Conservation (phyloP, 345 rosid genomes). For the Orychophragmus violaceus region DNA sequence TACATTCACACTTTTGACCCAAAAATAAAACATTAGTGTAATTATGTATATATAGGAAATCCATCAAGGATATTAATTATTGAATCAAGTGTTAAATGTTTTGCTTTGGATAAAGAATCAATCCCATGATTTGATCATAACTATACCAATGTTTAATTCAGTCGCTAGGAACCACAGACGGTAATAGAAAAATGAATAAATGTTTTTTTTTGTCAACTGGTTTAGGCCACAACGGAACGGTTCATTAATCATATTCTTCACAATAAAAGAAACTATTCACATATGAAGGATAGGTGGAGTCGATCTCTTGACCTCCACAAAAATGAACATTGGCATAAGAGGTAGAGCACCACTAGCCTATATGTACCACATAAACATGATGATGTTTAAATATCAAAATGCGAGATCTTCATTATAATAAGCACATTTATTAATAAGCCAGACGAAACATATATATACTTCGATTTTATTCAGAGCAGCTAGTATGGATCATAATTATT, state of each 20-base stretch:
- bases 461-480: constrained; percentile 9
- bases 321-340: too few relatives aligned
- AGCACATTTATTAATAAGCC: neutral
- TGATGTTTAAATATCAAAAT: neutral
- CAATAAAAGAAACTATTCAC: too few relatives aligned
- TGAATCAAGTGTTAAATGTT: neutral
- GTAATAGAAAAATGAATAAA: neutral
- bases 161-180: neutral
- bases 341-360: too few relatives aligned
- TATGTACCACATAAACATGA: too few relatives aligned
- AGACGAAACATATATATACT: neutral
- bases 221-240: too few relatives aligned
- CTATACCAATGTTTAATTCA: neutral
- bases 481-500: neutral
- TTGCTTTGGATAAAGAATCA: neutral
- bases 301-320: too few relatives aligned
- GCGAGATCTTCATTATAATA: neutral
- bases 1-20: too few relatives aligned
- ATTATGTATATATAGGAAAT: neutral
- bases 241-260: too few relatives aligned
- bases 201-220: too few relatives aligned
- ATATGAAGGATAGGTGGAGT: too few relatives aligned
- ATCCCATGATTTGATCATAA: neutral
- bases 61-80: neutral
- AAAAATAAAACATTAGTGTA: neutral